Conservation (phyloP, 1,284 basidiomycete species). For the Cutaneotrichosporon sp. region DNA sequence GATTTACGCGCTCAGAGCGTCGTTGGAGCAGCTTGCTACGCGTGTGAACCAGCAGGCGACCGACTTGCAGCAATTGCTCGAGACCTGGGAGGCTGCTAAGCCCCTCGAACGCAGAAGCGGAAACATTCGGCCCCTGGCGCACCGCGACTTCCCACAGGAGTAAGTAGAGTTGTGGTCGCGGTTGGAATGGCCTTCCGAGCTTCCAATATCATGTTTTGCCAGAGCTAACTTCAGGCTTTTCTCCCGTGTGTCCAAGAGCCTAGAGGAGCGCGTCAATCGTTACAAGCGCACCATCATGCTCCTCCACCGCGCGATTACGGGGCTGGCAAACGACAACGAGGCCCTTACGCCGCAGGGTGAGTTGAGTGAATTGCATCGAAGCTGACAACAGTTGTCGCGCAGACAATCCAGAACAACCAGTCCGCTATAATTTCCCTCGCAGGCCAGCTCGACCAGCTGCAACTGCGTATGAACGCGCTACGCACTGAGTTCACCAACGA, state of each 20-base stretch:
- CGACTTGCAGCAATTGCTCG: constrained; percentile 35
- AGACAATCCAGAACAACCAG: constrained; percentile 45
- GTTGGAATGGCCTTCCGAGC: no score
- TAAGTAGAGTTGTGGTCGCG: no score
- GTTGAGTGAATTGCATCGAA: no score
- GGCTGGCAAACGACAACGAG: constrained; percentile 29
- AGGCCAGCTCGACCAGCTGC: constrained; percentile 35
- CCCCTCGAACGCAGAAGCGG: constrained; percentile 34
- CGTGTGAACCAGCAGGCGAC: constrained; percentile 30
- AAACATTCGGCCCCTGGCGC: constrained; percentile 28
- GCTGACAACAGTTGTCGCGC: constrained; percentile 39
- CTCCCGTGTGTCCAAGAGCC: constrained; percentile 23
- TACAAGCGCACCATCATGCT: constrained; percentile 42
- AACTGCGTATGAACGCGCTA: constrained; percentile 33
- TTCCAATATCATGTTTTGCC: no score
- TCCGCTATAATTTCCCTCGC: constrained; percentile 38
- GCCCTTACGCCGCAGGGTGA: constrained; percentile 38
- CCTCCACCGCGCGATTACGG: constrained; percentile 33
- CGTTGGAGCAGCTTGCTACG: constrained; percentile 27
- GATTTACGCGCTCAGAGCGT: constrained; percentile 25
- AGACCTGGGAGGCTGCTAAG: constrained; percentile 40
- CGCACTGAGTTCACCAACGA: constrained; percentile 27
- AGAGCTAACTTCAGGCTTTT: constrained; percentile 32
- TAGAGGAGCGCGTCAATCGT: constrained; percentile 35
- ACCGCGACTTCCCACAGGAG: constrained; percentile 43